Evolutionary conservation across 805 yeast species (phyloP).

Genomic region (Zygosaccharomyces bisporus): DNA sequence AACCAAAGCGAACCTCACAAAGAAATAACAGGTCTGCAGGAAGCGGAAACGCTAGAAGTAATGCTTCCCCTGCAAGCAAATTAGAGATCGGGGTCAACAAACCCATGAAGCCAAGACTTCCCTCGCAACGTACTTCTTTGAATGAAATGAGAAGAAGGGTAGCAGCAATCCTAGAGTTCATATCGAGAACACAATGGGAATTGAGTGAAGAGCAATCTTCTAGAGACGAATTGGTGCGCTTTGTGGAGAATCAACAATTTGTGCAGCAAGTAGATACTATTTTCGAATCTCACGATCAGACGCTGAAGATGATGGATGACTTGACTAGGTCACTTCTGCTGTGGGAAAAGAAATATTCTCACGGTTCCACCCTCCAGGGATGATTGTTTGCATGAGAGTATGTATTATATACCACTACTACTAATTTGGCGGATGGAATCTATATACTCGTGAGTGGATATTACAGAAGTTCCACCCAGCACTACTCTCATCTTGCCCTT

Average conservation of each 20-base stretch:
- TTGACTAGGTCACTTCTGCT: conserved; percentile 63
- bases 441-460: conserved; percentile 44
- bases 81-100: conserved; percentile 53
- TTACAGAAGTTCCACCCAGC: conserved; percentile 74
- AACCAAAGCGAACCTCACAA: conserved; percentile 14
- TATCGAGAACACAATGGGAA: conserved; percentile 82
- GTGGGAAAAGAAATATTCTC: conserved; percentile 73
- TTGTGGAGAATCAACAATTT: conserved; percentile 41
- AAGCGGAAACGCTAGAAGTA: conserved; percentile 18
- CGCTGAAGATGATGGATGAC: conserved; percentile 63
- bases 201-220: conserved; percentile 68
- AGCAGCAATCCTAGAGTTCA: conserved; percentile 85
- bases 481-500: conserved; percentile 56
- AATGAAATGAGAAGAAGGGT: conserved; percentile 85
- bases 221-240: conserved; percentile 47
- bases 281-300: conserved; percentile 52
- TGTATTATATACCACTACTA: conserved; percentile 2
- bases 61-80: conserved; percentile 6
- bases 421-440: conserved; percentile 21
- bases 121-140: conserved; percentile 68
- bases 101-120: conserved; percentile 79
- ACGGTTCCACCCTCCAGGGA: conserved; percentile 9
- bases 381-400: neutral
- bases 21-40: conserved; percentile 21
- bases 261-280: conserved; percentile 41